Evolutionary conservation across 805 yeast species (phyloP).

Genomic region (Tetrapisispora pingtungensis): DNA sequence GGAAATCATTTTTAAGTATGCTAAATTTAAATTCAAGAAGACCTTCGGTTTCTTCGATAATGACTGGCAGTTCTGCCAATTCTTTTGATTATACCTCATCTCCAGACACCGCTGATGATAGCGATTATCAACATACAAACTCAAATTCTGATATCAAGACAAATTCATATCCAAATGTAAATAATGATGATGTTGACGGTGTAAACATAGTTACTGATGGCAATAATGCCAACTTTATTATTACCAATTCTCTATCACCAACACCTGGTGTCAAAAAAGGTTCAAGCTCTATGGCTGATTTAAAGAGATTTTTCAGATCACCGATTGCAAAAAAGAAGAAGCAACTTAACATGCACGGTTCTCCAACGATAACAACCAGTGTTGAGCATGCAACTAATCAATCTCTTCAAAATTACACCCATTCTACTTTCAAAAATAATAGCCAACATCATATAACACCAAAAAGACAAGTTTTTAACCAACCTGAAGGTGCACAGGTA

Average conservation of each 20-base stretch:
- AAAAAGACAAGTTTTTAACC: neutral
- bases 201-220: neutral
- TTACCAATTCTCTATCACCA: neutral
- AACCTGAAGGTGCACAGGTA: neutral
- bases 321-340: slow-evolving; percentile 1
- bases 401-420: neutral
- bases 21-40: neutral
- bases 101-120: slow-evolving; percentile 1
- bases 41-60: neutral
- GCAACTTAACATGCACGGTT: slow-evolving; percentile 1
- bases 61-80: neutral
- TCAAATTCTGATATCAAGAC: neutral
- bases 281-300: slow-evolving; percentile 50
- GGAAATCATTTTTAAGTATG: neutral
- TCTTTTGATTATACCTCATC: slow-evolving; percentile 9
- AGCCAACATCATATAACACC: neutral
- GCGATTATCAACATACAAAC: neutral
- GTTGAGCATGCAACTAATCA: neutral
- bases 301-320: slow-evolving; percentile 56
- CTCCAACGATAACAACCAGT: neutral
- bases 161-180: neutral
- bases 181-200: neutral
- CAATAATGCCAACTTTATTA: slow-evolving; percentile 1
- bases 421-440: neutral
- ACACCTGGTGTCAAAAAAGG: slow-evolving; percentile 11